Evolutionary conservation across 2,329 filamentous ascomycete genomes (phyloP), one percentile per base, ranked within the genome.

Genomic region (Rhynchosporium graminicola): DNA sequence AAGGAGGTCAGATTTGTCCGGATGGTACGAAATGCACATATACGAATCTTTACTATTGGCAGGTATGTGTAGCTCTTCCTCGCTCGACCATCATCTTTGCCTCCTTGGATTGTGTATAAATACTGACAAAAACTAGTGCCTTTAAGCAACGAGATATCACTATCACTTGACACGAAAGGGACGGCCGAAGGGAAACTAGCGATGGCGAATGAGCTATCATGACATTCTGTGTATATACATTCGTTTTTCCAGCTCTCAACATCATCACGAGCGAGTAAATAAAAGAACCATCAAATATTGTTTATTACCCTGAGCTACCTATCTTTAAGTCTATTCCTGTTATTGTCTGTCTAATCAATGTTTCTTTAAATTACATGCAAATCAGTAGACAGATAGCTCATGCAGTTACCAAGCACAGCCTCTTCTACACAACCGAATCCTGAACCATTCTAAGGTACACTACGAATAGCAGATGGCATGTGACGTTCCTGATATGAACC

Each of bases 11-110:
- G n/a, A 40, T 33, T 6, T 72, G 68, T 52, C 62, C 33, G 10
- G 43, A 15, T 5, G 46, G 50, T 2, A 64, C 20, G 31, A 60
- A 29, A 33, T 69, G 69, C 60, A 66, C 57, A 12, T 59, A 26
- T 7, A 52, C 60, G 31, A 70, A 69, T 59, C 29, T 58, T 0
- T 65, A 64, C 51, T 68, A 67, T 56, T 67, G 54, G 42, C 65
- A 68, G 63, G 64, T 66, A 61, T 42, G 43, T 43, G 36, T 3
- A 52, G 15, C 10, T 12, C 26, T n/a, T 52, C 5, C 8, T 26
- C 20, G 20, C 20, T 20, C 20, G 20, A 20, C 50, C 13, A 36
- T 31, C 15, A n/a, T 36, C 45, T 28, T 10, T 28, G 15, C 8
- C 3, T 9, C 5, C 29, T 15, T n/a, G 10, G 3, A 15, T 15